Conservation (phyloP, 495 filamentous ascomycete species). For the Penicillium ochrochloron region DNA sequence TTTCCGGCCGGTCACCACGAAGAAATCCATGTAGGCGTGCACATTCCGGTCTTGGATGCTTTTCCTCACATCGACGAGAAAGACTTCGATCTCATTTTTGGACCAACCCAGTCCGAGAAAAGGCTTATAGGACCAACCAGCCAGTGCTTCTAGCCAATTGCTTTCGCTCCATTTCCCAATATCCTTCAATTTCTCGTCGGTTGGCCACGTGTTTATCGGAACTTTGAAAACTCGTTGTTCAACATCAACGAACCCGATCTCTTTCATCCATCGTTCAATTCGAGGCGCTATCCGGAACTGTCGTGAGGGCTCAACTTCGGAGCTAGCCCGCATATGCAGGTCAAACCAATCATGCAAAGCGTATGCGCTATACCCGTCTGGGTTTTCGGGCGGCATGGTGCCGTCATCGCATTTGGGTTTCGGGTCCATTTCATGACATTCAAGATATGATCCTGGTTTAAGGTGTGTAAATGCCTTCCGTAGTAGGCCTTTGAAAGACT, state of each 20-base stretch:
- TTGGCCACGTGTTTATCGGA: constrained; percentile 64
- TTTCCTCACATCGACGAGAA: constrained; percentile 61
- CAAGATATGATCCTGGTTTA: constrained; percentile 68
- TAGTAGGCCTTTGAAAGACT: constrained; percentile 47
- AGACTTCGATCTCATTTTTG: constrained; percentile 58
- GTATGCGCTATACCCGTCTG: constrained; percentile 46
- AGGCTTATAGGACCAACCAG: constrained; percentile 53
- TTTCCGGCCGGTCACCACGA: constrained; percentile 61
- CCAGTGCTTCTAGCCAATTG: constrained; percentile 48
- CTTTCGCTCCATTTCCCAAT: constrained; percentile 51
- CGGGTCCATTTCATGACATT: constrained; percentile 65
- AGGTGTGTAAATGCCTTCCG: constrained; percentile 53
- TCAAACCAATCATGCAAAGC: constrained; percentile 58
- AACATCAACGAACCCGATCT: constrained; percentile 68
- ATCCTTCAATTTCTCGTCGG: constrained; percentile 55
- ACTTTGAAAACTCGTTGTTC: constrained; percentile 58
- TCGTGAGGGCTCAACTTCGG: constrained; percentile 50
- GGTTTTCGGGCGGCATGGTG: constrained; percentile 55
- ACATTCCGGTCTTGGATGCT: constrained; percentile 56
- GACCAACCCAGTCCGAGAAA: constrained; percentile 51
- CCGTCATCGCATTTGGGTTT: constrained; percentile 64
- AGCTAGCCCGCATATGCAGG: constrained; percentile 52
- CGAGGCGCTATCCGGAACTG: constrained; percentile 57
- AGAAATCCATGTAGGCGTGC: constrained; percentile 59
- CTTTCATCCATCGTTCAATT: constrained; percentile 59